Evolutionary conservation across 768 basidiomycete genomes (phyloP), one percentile per base, ranked within the genome.

Genomic region (Pholiota molesta): DNA sequence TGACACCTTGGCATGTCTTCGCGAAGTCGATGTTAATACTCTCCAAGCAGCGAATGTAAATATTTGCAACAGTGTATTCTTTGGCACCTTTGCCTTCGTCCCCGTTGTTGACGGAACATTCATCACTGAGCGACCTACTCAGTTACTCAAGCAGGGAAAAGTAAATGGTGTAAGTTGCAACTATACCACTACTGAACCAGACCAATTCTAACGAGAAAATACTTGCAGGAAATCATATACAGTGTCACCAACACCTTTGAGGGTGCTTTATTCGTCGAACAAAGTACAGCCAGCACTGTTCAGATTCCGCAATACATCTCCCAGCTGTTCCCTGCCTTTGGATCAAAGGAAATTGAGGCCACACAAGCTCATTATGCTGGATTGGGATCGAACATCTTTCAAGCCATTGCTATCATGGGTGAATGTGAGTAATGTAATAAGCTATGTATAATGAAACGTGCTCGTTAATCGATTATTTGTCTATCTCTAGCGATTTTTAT

Each of bases 61-160:
- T 14, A 63, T 83, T 13, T 69, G 69, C 4, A 10, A 2, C 0
- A 68, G 68, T 23, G 76, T 63, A 7, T 79, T 83, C 67, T 80
- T 64, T 58, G 80, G 78, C 1, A 78, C 76, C 1, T 79, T 70
- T 40, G 65, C 68, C 7, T 80, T 79, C 39, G 72, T 75, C 14
- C 82, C 83, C 0, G 81, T 85, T 26, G 74, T 85, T 3, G 83
- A 84, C 64, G 83, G 80, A 3, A 72, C 67, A 2, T 79, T 82
- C 60, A 82, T 84, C 40, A 70, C 74, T 0, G 77, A 79, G 53
- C 71, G 79, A 14, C 81, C 83, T 9, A 80, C 73, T 0, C 59
- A 74, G 52, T 71, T 78, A 5, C 57, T 85, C 19, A 65, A 68
- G 13, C 70, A 72, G 35, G 74, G 79, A 17, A 74, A 72, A 61